Base-by-base conservation (phyloP, 2,329 filamentous ascomycete species). In the Penicillium vulpinum region DNA sequence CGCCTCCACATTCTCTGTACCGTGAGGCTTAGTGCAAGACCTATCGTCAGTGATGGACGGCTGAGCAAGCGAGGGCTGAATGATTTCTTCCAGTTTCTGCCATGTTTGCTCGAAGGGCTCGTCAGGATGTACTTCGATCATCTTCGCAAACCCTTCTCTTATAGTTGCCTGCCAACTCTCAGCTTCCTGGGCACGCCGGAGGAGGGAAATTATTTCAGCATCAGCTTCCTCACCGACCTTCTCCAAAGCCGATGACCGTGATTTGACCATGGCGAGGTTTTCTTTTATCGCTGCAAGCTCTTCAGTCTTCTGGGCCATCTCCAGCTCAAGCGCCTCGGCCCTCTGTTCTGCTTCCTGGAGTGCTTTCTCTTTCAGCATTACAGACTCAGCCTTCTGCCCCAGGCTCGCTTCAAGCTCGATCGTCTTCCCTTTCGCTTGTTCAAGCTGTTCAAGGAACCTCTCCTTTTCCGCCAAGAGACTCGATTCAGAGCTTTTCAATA, bases 281-380 rank as follows among this genome's bases (percentile, higher is more conserved):
- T 56, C 54, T 21, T 57, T 46, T 3, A 61, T 29, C 0, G 41
- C 58, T 21, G 36, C 7, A 31, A 68, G 63, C n/a, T 72, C 70
- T 56, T 77, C 68, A 9, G 70, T 69, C 22, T 72, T 73, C 24
- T 60, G 40, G 13, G 57, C 45, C 3, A 64, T 28, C 22, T 65
- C 54, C 1, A 41, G 22, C 31, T 64, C 58, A 15, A 68, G 46
- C 7, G 38, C 35, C 18, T 62, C 54, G 6, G 64, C 45, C 29
- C 59, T 66, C 8, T 44, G 50, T 45, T 65, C 50, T 13, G 60
- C 29, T 10, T 59, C 52, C n/a, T 62, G 46, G 7, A 31, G 28
- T 7, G 38, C 38, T 35, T 56, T 40, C 21, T 36, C 26, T 28
- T 39, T 52, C 35, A 39, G 35, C 6, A 22, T 38, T 3, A 60